Conservation (phyloP, 768 basidiomycete genomes). For the Boletus rex-veris region DNA sequence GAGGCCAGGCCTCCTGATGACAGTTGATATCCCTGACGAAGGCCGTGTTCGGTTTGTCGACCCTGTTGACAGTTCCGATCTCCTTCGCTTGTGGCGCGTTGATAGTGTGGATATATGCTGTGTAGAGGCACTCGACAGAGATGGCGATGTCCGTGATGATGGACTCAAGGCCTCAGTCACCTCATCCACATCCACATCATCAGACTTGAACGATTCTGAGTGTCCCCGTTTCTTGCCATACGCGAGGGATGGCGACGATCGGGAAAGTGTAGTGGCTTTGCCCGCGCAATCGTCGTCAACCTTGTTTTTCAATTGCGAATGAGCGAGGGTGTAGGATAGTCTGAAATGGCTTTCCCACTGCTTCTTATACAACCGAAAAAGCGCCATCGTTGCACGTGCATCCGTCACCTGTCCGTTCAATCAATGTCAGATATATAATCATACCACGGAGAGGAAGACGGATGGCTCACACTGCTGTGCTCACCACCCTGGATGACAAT, state of each 20-base stretch:
- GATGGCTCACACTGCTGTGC: constrained; percentile 74
- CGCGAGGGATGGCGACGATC: not conserved
- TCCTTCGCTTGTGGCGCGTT: not conserved
- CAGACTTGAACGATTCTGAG: not conserved
- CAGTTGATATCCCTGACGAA: constrained; percentile 58
- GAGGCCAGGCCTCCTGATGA: constrained; percentile 35
- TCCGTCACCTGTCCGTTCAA: constrained; percentile 67
- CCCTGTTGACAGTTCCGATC: not conserved
- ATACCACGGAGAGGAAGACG: not conserved
- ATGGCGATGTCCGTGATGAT: not conserved
- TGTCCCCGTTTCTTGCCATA: constrained; percentile 17
- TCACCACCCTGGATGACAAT: constrained; percentile 83
- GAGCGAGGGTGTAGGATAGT: not conserved
- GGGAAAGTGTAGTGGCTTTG: not conserved
- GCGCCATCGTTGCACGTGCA: constrained; percentile 92
- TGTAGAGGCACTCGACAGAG: not conserved
- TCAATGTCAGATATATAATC: not conserved
- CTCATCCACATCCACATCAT: not conserved
- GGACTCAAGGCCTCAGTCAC: not conserved
- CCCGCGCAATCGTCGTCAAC: not conserved
- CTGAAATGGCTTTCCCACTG: constrained; percentile 67
- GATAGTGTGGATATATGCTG: not conserved
- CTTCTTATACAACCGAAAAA: constrained; percentile 79
- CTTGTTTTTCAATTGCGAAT: not conserved
- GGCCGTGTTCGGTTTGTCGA: constrained; percentile 45